Conservation (phyloP, 2,329 filamentous ascomycete species). For the Zymoseptoria tritici region DNA sequence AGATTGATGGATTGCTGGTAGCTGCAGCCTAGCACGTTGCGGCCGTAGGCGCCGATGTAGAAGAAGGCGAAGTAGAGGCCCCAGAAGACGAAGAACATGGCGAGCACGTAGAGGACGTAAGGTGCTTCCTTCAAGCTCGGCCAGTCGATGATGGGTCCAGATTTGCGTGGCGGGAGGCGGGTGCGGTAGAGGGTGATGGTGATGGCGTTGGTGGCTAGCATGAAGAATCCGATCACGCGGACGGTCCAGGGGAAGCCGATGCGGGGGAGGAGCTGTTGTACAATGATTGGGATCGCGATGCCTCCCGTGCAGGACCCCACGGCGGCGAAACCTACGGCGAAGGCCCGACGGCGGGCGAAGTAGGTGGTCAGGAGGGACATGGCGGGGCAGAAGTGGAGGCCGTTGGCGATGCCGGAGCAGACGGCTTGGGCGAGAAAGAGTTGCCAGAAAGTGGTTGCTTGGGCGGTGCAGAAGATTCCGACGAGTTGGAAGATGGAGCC, state of each 20-base stretch:
- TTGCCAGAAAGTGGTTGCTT: constrained; percentile 47
- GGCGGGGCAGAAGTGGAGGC: constrained; percentile 56
- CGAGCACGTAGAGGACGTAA: constrained; percentile 36
- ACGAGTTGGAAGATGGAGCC: constrained; percentile 42
- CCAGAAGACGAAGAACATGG: constrained; percentile 43
- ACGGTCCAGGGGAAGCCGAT: constrained; percentile 52
- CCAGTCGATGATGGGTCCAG: constrained; percentile 37
- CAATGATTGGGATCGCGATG: constrained; percentile 46
- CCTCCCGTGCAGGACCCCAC: constrained; percentile 53
- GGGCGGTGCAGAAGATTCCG: constrained; percentile 46
- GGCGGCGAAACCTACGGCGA: constrained; percentile 55
- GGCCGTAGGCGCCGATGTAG: constrained; percentile 37
- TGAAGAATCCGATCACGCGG: constrained; percentile 45
- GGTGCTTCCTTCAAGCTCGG: constrained; percentile 35
- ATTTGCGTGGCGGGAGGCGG: constrained; percentile 37
- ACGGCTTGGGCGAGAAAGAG: constrained; percentile 47
- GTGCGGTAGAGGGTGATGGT: constrained; percentile 27
- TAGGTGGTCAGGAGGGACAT: constrained; percentile 61
- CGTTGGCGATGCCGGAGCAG: constrained; percentile 49
- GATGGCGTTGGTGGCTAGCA: constrained; percentile 27
- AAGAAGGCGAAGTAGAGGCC: constrained; percentile 40
- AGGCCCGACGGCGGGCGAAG: constrained; percentile 48
- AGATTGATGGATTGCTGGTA: constrained; percentile 47
- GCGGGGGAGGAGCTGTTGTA: constrained; percentile 40
- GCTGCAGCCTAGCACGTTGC: constrained; percentile 36